Base-by-base conservation (phyloP, 768 basidiomycete genomes). In the Russula sp. region DNA sequence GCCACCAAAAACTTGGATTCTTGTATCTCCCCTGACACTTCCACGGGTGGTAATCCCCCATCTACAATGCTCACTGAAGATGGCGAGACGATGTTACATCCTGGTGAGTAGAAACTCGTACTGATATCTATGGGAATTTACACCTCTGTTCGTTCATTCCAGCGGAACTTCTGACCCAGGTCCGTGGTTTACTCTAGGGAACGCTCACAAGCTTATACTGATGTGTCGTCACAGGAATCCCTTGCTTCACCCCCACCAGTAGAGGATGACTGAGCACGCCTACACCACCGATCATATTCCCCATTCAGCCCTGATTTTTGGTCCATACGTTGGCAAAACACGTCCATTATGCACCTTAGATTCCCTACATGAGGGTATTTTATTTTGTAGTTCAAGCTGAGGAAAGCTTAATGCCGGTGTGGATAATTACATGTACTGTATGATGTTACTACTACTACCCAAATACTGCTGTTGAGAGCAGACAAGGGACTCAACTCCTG, bases 91-190 rank as follows among this genome's bases (percentile, higher is more conserved):
- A 87, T 87, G 83, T 73, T 88, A 67, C 84, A 85, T 72, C 84
- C 86, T 75, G 84, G 86, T 87, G 49, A 30, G 82, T 75, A 20
- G 10, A 32, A 20, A 49, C 56, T n/a, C n/a, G 16, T n/a, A 8
- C 26, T 52, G 52, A 50, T 49, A 54, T 48, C 32, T 34, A 51
- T 46, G 40, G 4, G 14, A 24, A 26, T 71, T 71, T 67, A 59
- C 49, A 42, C 53, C 9, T 6, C 46, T 2, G 6, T 59, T 51
- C 60, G 26, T 18, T 34, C 66, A 26, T 49, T 70, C 14, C 61
- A 83, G 85, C 84, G 61, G 85, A 87, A 67, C 75, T 87, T 59
- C 76, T 86, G 72, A 86, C 85, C 30, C 85, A 86, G 81, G 84
- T 83, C 71, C 73, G 75, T 48, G 46, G 52, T 52, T 59, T 59